Conservation (phyloP, 1,284 basidiomycete species). For the Fistulinella staudtii region DNA sequence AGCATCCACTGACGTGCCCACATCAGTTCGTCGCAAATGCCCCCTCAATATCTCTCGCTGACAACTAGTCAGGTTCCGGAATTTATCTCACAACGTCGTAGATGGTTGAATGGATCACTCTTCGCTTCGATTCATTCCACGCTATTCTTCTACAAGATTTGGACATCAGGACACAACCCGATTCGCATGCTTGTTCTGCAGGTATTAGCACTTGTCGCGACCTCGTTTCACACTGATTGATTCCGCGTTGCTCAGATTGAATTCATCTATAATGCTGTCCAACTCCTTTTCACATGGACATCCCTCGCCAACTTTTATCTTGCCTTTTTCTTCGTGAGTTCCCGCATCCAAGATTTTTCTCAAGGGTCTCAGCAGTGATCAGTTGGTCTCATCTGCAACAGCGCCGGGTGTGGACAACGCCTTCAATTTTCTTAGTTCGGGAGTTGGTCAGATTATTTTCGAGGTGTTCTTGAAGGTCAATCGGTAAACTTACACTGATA, state of each 20-base stretch:
- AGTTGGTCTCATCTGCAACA: constrained; percentile 80
- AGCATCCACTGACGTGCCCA: constrained; percentile 84
- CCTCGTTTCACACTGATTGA: constrained; percentile 1
- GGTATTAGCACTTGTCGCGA: constrained; percentile 30
- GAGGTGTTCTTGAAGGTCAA: constrained; percentile 76
- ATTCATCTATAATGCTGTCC: constrained; percentile 79
- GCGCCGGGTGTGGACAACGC: constrained; percentile 53
- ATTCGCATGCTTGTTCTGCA: constrained; percentile 81
- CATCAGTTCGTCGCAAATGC: constrained; percentile 43
- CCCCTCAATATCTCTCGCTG: neutral
- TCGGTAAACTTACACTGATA: too few relatives aligned
- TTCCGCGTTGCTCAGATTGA: constrained; percentile 46
- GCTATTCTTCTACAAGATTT: constrained; percentile 80
- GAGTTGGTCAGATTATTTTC: constrained; percentile 74
- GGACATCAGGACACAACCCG: constrained; percentile 87
- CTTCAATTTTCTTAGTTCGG: constrained; percentile 71
- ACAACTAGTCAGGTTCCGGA: constrained; percentile 56
- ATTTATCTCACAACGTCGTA: constrained; percentile 87
- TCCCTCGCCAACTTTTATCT: constrained; percentile 80
- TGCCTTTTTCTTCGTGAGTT: constrained; percentile 76
- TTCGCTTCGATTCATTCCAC: constrained; percentile 87
- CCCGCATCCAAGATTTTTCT: neutral
- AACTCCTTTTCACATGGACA: constrained; percentile 83
- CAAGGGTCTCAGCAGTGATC: constrained; percentile 8
- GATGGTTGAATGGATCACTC: constrained; percentile 87